phyloP scores from a whole-genome alignment of 805 yeast species.

The Teunomyces barrocoloradensis region DNA sequence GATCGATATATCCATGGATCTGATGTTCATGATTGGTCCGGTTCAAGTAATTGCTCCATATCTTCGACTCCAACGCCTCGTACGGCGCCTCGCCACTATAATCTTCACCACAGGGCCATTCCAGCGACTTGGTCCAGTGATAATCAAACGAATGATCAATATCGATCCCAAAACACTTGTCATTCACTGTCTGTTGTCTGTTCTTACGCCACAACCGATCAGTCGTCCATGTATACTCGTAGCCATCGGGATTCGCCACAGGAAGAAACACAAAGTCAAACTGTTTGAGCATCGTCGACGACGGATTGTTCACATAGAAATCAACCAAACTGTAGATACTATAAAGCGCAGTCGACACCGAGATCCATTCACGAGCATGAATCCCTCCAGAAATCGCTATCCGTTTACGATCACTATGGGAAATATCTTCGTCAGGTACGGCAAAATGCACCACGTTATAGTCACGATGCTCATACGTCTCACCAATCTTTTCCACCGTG shows the following conservation, averaged over 20 bases:
- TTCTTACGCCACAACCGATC: conserved; percentile 90
- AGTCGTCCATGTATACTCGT: conserved; percentile 72
- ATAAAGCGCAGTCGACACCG: conserved; percentile 67
- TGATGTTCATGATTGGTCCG: conserved; percentile 51
- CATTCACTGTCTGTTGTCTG: conserved; percentile 65
- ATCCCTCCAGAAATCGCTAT: conserved; percentile 79
- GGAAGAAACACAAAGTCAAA: conserved; percentile 79
- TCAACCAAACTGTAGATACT: conserved; percentile 39
- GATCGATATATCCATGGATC: conserved; percentile 74
- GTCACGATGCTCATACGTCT: conserved; percentile 71
- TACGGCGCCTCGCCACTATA: conserved; percentile 75
- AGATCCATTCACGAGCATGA: conserved; percentile 90
- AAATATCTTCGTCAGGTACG: conserved; percentile 38
- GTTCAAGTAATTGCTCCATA: conserved; percentile 39
- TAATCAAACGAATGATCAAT: conserved; percentile 80
- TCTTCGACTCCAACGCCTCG: conserved; percentile 44
- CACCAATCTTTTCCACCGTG: conserved; percentile 66
- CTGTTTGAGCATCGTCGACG: conserved; percentile 47
- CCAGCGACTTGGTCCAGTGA: conserved; percentile 62
- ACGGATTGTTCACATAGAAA: conserved; percentile 28
- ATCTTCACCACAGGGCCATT: conserved; percentile 79
- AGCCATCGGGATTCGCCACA: conserved; percentile 88
- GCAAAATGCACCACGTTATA: conserved; percentile 66
- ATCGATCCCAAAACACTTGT: conserved; percentile 77
- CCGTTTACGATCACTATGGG: conserved; percentile 48